A percentile compares a stretch with the other conserved stretches of the same genome.
These are phyloP conservation scores for Yarrowia sp. DNA, from an alignment of 805 yeast genomes.

Conservation along the genomic window DNA sequence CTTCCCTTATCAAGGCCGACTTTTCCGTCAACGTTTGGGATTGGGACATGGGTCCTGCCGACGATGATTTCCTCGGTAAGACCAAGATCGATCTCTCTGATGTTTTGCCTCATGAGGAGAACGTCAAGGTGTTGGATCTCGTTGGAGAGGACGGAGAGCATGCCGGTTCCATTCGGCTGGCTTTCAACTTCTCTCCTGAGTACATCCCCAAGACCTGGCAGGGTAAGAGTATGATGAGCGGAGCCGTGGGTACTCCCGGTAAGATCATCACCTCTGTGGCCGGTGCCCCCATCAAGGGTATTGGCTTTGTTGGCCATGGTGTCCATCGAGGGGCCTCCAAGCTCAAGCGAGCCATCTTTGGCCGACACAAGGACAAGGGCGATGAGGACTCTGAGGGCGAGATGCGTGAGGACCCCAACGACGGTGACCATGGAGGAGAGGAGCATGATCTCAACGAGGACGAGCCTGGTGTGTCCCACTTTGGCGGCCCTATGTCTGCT, in stretches of 20 bases:
- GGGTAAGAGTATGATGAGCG: conserved; percentile 32
- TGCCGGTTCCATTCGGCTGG: conserved; percentile 59
- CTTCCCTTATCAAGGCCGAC: conserved; percentile 60
- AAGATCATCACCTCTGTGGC: conserved; percentile 47
- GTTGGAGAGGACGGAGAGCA: conserved; percentile 45
- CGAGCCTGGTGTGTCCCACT: conserved; percentile 2
- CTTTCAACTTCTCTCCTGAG: conserved; percentile 65
- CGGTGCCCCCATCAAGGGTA: conserved; percentile 53
- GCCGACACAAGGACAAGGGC: conserved; percentile 34
- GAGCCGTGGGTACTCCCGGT: conserved; percentile 38
- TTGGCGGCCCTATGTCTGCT: conserved; percentile 16
- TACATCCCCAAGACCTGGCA: conserved; percentile 46
- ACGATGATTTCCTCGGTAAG: conserved; percentile 77
- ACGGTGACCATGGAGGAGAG: neutral
- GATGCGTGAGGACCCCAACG: neutral
- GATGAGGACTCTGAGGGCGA: conserved; percentile 8
- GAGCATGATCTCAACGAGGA: conserved; percentile 15
- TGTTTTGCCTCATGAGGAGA: conserved; percentile 57
- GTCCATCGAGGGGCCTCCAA: conserved; percentile 35
- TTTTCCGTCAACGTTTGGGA: conserved; percentile 65
- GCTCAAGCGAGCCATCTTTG: conserved; percentile 25
- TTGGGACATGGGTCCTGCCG: conserved; percentile 91
- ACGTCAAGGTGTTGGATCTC: conserved; percentile 53
- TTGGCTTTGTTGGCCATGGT: conserved; percentile 49
- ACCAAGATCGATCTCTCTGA: conserved; percentile 57